Evolutionary conservation across 2,329 filamentous ascomycete species (phyloP), one percentile per base, ranked within the genome.

Genomic region (Pseudocercospora macadamiae): DNA sequence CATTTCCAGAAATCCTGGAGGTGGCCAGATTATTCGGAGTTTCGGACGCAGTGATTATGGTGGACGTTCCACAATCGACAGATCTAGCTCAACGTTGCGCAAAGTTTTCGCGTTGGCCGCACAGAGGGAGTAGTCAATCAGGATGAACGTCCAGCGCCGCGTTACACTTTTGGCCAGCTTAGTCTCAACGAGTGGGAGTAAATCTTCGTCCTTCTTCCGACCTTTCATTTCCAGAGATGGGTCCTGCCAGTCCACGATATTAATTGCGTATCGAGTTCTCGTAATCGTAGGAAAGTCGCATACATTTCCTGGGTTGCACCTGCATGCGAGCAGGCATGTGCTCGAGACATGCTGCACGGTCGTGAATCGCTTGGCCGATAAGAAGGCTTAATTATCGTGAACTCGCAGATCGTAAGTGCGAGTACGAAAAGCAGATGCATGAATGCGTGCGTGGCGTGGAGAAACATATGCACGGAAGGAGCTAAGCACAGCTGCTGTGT

Each of bases 21-120:
- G 71, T 1, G 57, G 67, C 10, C 59, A 63, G 9, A 67, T 73
- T 25, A 70, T 75, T 8, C 47, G 59, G 26, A 68, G 63, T 30
- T 74, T 74, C 51, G 58, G 60, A 4, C 70, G 71, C 0, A 59
- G 70, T 48, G 71, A 75, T 49, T 74, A 52, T 73, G 72, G 57
- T 71, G 65, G 67, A 61, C 66, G 10, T 70, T 73, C 30, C 71
- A 74, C 42, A 52, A 62, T 18, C 64, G 62, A 19, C 54, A 65
- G 26, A 67, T 62, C 53, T 62, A 52, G 57, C 14, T 54, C 7
- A 19, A 26, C 19, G 28, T 57, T 7, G 60, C 56, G 16, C 12
- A 18, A 4, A 32, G 54, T 19, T 39, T 64, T 8, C 56, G 62
- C 12, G 51, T 60, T 28, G 56, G 59, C n/a, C 53, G 59, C 7